phyloP scores from a whole-genome alignment of 2,329 filamentous ascomycete genomes.

The Cercospora sojina region DNA sequence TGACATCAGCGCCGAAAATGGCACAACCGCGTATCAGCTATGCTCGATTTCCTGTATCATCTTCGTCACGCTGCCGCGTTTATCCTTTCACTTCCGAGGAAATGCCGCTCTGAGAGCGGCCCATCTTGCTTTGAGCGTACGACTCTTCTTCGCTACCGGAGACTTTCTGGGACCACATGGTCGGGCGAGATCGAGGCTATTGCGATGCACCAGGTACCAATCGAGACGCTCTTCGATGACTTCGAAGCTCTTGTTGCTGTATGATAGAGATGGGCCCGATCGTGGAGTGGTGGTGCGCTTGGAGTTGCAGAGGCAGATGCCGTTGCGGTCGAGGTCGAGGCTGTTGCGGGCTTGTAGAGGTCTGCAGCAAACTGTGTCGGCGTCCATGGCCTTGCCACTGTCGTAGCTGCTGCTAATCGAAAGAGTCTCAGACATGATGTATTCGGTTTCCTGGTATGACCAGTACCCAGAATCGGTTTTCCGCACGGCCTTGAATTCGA shows the following conservation, averaged over 20 bases:
- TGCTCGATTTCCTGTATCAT: background rate
- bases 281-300: background rate
- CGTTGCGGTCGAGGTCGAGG: slow-evolving; percentile 10
- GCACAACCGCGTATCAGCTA: background rate
- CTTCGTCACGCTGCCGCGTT: background rate
- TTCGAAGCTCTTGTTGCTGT: background rate
- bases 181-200: background rate
- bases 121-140: background rate
- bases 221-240: background rate
- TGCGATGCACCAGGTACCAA: background rate
- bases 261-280: background rate
- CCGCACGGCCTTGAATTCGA: background rate
- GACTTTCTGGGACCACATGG: background rate
- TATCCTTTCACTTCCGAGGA: background rate
- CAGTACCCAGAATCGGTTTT: background rate
- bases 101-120: background rate
- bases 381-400: background rate
- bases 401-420: background rate
- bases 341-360: slow-evolving; percentile 1
- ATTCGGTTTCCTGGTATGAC: background rate
- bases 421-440: background rate
- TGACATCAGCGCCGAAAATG: background rate
- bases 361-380: background rate
- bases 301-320: background rate
- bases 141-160: background rate